A percentile compares a stretch with the other conserved stretches of the same genome.
Evolutionary conservation across 352 stramenopile genomes (phyloP).

Genomic region (Globisporangium spiculum): DNA sequence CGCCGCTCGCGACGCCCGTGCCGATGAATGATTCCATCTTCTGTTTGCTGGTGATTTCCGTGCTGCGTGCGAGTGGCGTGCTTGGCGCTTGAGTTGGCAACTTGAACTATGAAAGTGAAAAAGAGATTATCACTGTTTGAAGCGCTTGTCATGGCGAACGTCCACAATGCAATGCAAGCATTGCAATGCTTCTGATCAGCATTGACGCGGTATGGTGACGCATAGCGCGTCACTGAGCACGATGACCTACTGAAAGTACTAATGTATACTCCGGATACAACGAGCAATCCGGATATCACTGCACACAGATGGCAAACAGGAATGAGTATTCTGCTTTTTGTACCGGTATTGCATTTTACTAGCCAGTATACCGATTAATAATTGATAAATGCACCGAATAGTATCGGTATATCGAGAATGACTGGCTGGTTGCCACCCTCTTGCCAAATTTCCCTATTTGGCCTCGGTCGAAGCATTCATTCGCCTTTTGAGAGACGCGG

Average conservation of each 20-base stretch:
- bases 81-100: background rate
- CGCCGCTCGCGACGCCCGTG: constrained; percentile 28
- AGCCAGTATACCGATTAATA: too few species aligned
- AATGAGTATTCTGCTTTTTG: too few species aligned
- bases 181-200: background rate
- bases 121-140: constrained; percentile 3
- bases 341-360: too few species aligned
- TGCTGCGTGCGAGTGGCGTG: constrained; percentile 8
- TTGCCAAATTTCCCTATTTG: background rate
- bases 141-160: background rate
- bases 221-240: background rate
- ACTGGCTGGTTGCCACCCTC: background rate
- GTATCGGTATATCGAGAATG: background rate
- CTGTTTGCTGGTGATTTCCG: background rate
- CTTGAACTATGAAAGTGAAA: constrained; percentile 17
- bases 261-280: too few species aligned
- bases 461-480: background rate
- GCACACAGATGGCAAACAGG: too few species aligned
- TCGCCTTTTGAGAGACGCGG: background rate
- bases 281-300: too few species aligned
- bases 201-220: background rate
- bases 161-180: constrained; percentile 1
- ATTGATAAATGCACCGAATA: too few species aligned
- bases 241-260: too few species aligned
- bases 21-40: constrained; percentile 44